Evolutionary conservation across 805 yeast species (phyloP), one percentile per base, ranked within the genome.

Genomic region (Candida maris): DNA sequence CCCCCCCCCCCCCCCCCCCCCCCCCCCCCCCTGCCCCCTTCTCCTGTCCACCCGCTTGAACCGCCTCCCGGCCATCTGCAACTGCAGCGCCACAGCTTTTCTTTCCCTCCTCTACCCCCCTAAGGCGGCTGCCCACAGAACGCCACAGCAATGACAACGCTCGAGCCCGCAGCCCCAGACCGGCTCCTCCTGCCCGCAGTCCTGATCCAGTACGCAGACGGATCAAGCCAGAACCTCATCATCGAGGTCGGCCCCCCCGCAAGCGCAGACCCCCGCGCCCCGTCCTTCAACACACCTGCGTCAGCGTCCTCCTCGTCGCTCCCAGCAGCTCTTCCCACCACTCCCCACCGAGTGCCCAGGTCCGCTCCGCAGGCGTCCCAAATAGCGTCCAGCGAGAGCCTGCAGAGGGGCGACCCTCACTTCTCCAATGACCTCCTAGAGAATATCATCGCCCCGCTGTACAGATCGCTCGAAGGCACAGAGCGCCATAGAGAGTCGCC

Each of bases 201-300:
- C 6, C 21, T 51, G 13, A 49, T 61, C 3, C 50, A 52, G 38
- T 55, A 59, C 27, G 50, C 57, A 5, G 57, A 58, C 30, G 62
- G 64, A 2, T 41, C 51, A 3, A 39, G 49, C 4, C 63, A 58
- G 35, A 47, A 42, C 19, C 38, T 61, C 14, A 28, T 49, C 6
- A 57, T 61, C 8, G 65, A 60, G 30, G 61, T 61, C 4, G 63
- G 64, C 2, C 51, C 51, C 12, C 31, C 31, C 14, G 15, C 28
- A 25, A n/a, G 28, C 24, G 10, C 12, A 21, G 24, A 21, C 24
- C 24, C 24, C 24, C 24, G 24, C 24, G 10, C 8, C 12, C 24
- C 24, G 8, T 12, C 24, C 8, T n/a, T n/a, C n/a, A n/a, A n/a
- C n/a, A 21, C 24, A 17, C 24, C 19, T 12, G 35, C 27, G 30